phyloP scores from a whole-genome alignment of 2,329 filamentous ascomycete genomes.

The Alternaria gansuensis region DNA sequence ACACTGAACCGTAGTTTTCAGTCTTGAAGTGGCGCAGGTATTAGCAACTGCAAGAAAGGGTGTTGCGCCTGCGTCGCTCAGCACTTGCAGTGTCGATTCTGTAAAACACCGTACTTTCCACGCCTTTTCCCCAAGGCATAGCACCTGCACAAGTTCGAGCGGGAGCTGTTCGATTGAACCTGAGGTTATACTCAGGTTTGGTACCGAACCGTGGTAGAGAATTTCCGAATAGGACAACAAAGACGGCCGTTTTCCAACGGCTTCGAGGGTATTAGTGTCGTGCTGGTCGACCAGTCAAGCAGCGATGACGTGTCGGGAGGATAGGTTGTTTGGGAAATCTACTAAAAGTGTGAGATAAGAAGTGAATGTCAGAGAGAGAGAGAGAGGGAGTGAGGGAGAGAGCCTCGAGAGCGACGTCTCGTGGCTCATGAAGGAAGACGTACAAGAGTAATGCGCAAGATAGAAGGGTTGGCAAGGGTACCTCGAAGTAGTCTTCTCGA shows the following conservation, averaged over 20 bases:
- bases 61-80: slow-evolving; percentile 2
- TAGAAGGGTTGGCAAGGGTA: slow-evolving; percentile 30
- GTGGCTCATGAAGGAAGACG: slow-evolving; percentile 24
- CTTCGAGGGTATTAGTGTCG: slow-evolving; percentile 24
- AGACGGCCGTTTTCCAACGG: slow-evolving; percentile 26
- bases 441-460: slow-evolving; percentile 23
- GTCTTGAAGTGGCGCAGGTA: slow-evolving; percentile 25
- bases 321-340: slow-evolving; percentile 14
- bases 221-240: slow-evolving; percentile 20
- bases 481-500: slow-evolving; percentile 20
- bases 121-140: slow-evolving; percentile 12
- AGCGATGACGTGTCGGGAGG: slow-evolving; percentile 15
- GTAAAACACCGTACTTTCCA: slow-evolving; percentile 13
- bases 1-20: slow-evolving; percentile 21
- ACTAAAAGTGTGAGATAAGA: slow-evolving; percentile 17
- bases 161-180: background rate
- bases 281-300: slow-evolving; percentile 26
- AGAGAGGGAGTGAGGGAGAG: slow-evolving; percentile 8
- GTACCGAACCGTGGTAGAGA: slow-evolving; percentile 34
- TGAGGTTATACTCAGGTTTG: slow-evolving; percentile 8
- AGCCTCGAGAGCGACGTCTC: slow-evolving; percentile 21
- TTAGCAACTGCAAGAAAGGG: background rate
- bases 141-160: slow-evolving; percentile 10
- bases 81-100: slow-evolving; percentile 7
- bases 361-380: slow-evolving; percentile 18